A percentile compares a stretch with the other conserved stretches of the same genome.
These are phyloP conservation scores for Candida pseudofarinosa DNA, from an alignment of 805 yeast species.

Conservation along the genomic window DNA sequence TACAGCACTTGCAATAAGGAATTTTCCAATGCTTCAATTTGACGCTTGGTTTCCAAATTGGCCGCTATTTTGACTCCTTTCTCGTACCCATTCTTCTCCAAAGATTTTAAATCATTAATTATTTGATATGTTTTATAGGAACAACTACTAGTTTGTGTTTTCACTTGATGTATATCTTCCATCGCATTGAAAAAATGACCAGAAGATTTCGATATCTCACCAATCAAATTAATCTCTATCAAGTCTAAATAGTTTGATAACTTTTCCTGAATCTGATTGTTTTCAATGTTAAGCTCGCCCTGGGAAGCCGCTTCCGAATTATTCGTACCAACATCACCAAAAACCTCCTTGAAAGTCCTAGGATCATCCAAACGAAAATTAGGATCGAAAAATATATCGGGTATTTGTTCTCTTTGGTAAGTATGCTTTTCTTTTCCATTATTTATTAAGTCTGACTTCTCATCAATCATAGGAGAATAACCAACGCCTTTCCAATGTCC, in stretches of 20 bases:
- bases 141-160: conserved; percentile 49
- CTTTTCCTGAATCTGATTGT: conserved; percentile 65
- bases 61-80: conserved; percentile 49
- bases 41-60: conserved; percentile 49
- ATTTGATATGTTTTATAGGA: conserved; percentile 45
- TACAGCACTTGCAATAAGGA: conserved; percentile 50
- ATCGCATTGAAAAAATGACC: conserved; percentile 81
- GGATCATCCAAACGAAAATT: conserved; percentile 87
- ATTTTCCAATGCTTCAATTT: conserved; percentile 61
- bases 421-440: neutral
- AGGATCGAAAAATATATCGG: conserved; percentile 61
- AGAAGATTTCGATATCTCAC: conserved; percentile 81
- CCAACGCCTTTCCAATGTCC: conserved; percentile 2
- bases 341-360: conserved; percentile 69
- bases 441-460: neutral
- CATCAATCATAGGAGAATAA: neutral
- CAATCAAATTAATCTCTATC: conserved; percentile 75
- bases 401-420: conserved; percentile 36
- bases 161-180: conserved; percentile 68
- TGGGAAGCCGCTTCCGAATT: conserved; percentile 21
- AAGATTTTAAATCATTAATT: conserved; percentile 37
- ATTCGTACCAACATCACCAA: conserved; percentile 51
- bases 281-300: conserved; percentile 27
- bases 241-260: conserved; percentile 79
- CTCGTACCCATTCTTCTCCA: conserved; percentile 48